These are phyloP conservation scores for Esteya vermicola DNA, from an alignment of 2,329 filamentous ascomycete species.

Conservation along the genomic window DNA sequence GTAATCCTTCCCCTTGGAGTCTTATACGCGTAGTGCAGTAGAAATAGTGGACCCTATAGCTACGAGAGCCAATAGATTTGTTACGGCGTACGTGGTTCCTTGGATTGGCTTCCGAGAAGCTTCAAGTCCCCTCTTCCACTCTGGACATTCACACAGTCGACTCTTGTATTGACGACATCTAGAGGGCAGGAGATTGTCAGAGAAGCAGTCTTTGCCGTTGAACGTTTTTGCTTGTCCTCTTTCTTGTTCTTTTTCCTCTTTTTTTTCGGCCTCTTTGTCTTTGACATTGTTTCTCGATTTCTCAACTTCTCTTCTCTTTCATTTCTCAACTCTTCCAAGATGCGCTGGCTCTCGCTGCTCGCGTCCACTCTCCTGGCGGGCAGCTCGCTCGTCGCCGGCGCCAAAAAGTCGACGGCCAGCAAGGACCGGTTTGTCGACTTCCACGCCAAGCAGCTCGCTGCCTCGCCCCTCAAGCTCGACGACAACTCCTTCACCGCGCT, in stretches of 20 bases:
- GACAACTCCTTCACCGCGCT: constrained; percentile 63
- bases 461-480: constrained; percentile 60
- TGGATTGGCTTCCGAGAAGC: constrained; percentile 2
- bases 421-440: constrained; percentile 55
- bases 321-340: constrained; percentile 25
- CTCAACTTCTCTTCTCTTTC: neutral
- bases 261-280: neutral
- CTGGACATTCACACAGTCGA: no score
- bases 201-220: no score
- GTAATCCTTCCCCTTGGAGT: no score
- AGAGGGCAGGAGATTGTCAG: no score
- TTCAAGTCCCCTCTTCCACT: constrained; percentile 1
- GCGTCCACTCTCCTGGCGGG: constrained; percentile 49
- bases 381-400: constrained; percentile 36
- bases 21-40: no score
- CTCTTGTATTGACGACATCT: no score
- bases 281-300: neutral
- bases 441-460: constrained; percentile 50
- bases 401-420: constrained; percentile 46
- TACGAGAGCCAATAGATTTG: neutral
- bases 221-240: no score
- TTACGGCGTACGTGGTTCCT: constrained; percentile 11
- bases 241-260: no score
- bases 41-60: no score
- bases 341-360: constrained; percentile 54